Evolutionary conservation across 306 rosid genomes (phyloP), one percentile per base, ranked within the genome.

Genomic region (Senna siamea): DNA sequence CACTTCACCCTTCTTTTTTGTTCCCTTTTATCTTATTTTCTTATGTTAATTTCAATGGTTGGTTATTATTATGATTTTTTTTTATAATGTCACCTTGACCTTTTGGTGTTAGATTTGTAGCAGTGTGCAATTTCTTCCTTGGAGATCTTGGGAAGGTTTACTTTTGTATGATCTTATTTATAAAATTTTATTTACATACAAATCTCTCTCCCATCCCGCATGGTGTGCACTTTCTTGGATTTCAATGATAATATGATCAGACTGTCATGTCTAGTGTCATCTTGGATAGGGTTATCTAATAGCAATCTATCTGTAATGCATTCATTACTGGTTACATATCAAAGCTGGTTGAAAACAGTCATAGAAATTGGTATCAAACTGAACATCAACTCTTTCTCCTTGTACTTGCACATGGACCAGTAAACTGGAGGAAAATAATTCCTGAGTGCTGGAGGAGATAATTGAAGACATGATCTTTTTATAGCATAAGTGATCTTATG

Each of bases 71-170:
- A 40, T 70, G 44, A 56, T 32, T 4, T 41, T 61, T 26, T 9
- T 34, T 61, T 37, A 50, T 23, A 77, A 44, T 74, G 23, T 76
- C 73, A 72, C 83, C 97, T 89, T 89, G 75, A 93, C 92, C 58
- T 23, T 70, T 28, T n/a, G 69, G 35, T 70, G 50, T 70, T 62
- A 93, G 98, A 93, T 93, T 5, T 93, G 98, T 72, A 89, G 92
- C 84, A 86, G 91, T 4, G 92, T 84, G 44, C 92, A 93, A 70
- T 93, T 93, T 79, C 98, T 93, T 91, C 93, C 98, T 75, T 93
- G 98, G 98, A 86, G 83, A 89, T 87, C 96, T 44, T 93, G 97
- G 92, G 98, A 93, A 93, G 97, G 96, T 93, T 9, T 14, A 52
- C 20, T 67, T 63, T 44, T 56, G 30, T 81, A 72, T 48, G 51